Base-by-base conservation (phyloP, 2,329 filamentous ascomycete genomes). In the Neonectria sp. region DNA sequence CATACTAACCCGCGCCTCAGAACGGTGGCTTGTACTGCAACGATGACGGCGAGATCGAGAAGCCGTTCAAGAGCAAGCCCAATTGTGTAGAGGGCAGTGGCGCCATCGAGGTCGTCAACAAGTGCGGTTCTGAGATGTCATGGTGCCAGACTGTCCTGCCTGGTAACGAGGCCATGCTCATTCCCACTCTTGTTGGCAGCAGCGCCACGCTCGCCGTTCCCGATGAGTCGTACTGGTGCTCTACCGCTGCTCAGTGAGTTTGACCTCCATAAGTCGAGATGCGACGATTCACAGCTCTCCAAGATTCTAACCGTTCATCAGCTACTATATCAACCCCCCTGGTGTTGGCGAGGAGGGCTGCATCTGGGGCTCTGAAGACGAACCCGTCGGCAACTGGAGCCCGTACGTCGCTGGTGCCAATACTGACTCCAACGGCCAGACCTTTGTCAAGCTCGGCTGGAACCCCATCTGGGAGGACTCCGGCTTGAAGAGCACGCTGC, bases 121-220 rank as follows among this genome's bases (percentile, higher is more conserved):
- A 91, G 72, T 88, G 87, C 68, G 86, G 88, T 51, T 82, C 84
- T 40, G 76, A 86, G 15, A 87, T 94, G 61, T 89, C 93, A 3
- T 93, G 93, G 81, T 95, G 93, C 80, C 93, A 95, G 81, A 95
- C 93, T 5, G 91, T 94, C 15, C 81, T 95, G 68, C 93, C 93
- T 21, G 93, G 93, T 56, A 92, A 94, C 75, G 93, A 95, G 82
- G 91, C 91, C 68, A 95, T 95, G 92, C 84, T 95, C 72, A 95
- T 95, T 74, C 92, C 92, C 17, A 95, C 92, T n/a, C 80, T 90
- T 69, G 90, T 95, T 53, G 76, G 84, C 25, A 82, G 84, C 68
- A 79, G 79, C 11, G 83, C 85, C n/a, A 86, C 86, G 33, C 83
- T 95, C 61, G 92, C 93, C 56, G 92, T 95, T 40, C 93, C 93